Percentiles rank a stretch among this genome's conserved stretches.
Evolutionary conservation across 1,284 basidiomycete genomes (phyloP).

Genomic region (Austroboletus novae-zelandiae): DNA sequence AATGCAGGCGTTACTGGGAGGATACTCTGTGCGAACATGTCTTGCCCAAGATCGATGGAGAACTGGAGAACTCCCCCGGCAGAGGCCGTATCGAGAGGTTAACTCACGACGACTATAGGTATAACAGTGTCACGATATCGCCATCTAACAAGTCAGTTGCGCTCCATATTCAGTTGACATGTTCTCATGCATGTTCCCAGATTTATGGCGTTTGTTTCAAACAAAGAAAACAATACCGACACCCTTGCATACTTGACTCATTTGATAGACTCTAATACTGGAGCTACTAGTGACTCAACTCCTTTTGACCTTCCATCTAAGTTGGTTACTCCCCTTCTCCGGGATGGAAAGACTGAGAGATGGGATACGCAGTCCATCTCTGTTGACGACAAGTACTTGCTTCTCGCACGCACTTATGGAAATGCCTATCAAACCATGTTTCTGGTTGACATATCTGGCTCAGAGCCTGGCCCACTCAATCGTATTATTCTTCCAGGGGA

Average conservation of each 20-base stretch:
- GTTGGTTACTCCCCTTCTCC: constrained; percentile 30
- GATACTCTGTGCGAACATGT: constrained; percentile 24
- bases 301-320: constrained; percentile 30
- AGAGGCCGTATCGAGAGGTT: constrained; percentile 38
- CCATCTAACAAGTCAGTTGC: constrained; percentile 32
- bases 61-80: constrained; percentile 37
- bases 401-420: constrained; percentile 28
- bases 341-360: constrained; percentile 29
- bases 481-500: constrained; percentile 31
- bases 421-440: constrained; percentile 31
- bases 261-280: constrained; percentile 30
- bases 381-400: constrained; percentile 34
- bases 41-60: constrained; percentile 32
- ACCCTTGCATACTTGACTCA: constrained; percentile 34
- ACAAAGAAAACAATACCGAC: constrained; percentile 36
- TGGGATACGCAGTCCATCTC: constrained; percentile 32
- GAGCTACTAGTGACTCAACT: constrained; percentile 20
- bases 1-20: constrained; percentile 41
- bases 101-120: constrained; percentile 35
- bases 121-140: constrained; percentile 27
- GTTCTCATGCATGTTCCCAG: constrained; percentile 17
- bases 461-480: constrained; percentile 21
- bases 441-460: constrained; percentile 33
- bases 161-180: not conserved
- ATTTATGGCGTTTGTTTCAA: constrained; percentile 35